phyloP scores from a whole-genome alignment of 2,329 filamentous ascomycete species.

The Phyllosticta citribraziliensis region DNA sequence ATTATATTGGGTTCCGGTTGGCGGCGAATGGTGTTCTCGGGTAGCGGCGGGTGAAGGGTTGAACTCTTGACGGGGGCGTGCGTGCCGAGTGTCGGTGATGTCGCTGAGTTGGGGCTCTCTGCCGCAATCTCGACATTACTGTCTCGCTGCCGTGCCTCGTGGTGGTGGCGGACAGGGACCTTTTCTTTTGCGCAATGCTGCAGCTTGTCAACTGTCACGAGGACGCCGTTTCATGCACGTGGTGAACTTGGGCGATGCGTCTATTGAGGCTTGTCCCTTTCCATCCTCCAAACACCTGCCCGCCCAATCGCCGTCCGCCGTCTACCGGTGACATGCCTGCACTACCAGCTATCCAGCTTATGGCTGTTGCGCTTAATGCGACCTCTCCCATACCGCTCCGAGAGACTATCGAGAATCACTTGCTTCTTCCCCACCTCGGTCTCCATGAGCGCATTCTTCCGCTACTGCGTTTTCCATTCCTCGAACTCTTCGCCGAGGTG shows the following conservation, averaged over 20 bases:
- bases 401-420: not conserved
- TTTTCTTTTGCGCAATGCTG: not conserved
- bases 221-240: not conserved
- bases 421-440: not conserved
- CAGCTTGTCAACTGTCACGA: not conserved
- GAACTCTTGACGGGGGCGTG: conserved; percentile 5
- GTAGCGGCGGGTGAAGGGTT: conserved; percentile 6
- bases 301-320: not conserved
- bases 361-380: not conserved
- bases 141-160: not conserved
- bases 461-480: conserved; percentile 57
- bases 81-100: conserved; percentile 1
- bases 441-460: not conserved
- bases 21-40: conserved; percentile 4
- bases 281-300: not conserved
- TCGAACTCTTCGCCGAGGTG: conserved; percentile 70
- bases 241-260: not conserved
- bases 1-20: not conserved
- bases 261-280: not conserved
- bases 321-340: not conserved
- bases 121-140: not conserved
- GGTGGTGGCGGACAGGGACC: not conserved
- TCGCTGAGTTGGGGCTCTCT: not conserved
- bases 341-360: not conserved
- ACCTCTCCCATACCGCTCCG: not conserved